Percentiles rank a stretch among this genome's conserved stretches.
Conservation (phyloP, 805 yeast species). For the Ogataea henricii region DNA sequence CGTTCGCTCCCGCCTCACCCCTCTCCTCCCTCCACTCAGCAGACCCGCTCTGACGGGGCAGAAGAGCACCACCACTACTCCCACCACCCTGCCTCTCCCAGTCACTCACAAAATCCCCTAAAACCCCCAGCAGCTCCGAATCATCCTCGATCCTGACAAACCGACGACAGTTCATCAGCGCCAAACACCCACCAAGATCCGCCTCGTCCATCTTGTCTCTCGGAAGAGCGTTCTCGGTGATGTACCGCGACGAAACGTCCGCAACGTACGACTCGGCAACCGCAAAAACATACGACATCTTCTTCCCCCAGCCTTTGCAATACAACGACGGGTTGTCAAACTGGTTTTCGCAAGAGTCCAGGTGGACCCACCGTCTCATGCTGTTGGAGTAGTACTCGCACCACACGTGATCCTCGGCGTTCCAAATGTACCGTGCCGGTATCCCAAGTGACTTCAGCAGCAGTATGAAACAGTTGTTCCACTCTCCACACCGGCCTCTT, state of each 20-base stretch:
- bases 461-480: slow-evolving; percentile 83
- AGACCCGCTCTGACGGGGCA: slow-evolving; percentile 75
- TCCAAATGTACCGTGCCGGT: slow-evolving; percentile 77
- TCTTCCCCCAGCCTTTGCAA: slow-evolving; percentile 87
- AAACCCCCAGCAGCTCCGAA: slow-evolving; percentile 40
- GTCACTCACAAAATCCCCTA: slow-evolving; percentile 41
- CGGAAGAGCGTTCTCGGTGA: slow-evolving; percentile 49
- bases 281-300: slow-evolving; percentile 86
- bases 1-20: slow-evolving; percentile 55
- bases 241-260: slow-evolving; percentile 74
- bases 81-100: slow-evolving; percentile 31
- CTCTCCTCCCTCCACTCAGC: slow-evolving; percentile 73
- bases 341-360: slow-evolving; percentile 86
- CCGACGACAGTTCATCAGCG: slow-evolving; percentile 38
- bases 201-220: slow-evolving; percentile 47
- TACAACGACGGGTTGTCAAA: slow-evolving; percentile 81
- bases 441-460: slow-evolving; percentile 67
- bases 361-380: slow-evolving; percentile 77
- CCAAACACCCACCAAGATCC: slow-evolving; percentile 39
- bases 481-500: slow-evolving; percentile 90
- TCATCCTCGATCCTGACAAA: slow-evolving; percentile 32
- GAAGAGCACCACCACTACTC: slow-evolving; percentile 18
- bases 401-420: slow-evolving; percentile 95
- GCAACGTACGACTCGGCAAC: slow-evolving; percentile 58
- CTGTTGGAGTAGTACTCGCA: slow-evolving; percentile 75